Base-by-base conservation (phyloP, 768 basidiomycete genomes). In the Crassisporium funariophilum region DNA sequence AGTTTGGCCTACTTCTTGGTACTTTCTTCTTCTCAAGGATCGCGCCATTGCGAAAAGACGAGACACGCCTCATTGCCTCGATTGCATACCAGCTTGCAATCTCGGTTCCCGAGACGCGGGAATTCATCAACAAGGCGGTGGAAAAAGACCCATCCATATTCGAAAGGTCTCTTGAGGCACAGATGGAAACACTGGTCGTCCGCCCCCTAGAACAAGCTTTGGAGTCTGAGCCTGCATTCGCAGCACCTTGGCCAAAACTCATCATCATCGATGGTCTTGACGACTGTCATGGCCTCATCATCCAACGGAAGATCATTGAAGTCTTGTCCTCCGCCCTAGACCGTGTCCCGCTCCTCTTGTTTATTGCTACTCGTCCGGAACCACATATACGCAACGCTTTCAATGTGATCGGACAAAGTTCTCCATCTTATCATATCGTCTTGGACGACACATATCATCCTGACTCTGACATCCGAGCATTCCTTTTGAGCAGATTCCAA, bases 1-100 rank as follows among this genome's bases (percentile, higher is more conserved):
- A 34, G 24, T 17, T 19, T 23, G 51, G 45, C 13, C 40, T 12
- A 5, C 58, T 70, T 8, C 64, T 62, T 22, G 67, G 64, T 0
- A 65, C 62, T 37, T 72, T 68, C 53, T 71, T 71, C 50, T 69
- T 71, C 54, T 69, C 62, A 0, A 50, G 62, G n/a, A 53, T 57
- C 11, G 61, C 62, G 25, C 35, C 50, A 7, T 58, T 53, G 19
- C 53, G 66, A 9, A 58, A 56, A 1, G 53, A 54, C 7, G 58
- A 55, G 2, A 52, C 45, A 21, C 50, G 55, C 13, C 56, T 72
- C 4, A 41, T 70, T 6, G 50, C 68, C 1, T 67, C 70, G 0
- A 42, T 72, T 21, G 63, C 62, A 1, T 63, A 56, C 3, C 70
- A 71, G 27, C 48, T 72, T 2, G 53, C 54, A 7, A 15, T 40